phyloP scores from a whole-genome alignment of 1,139 yeast species.

The Yamadazyma trypodendri region DNA sequence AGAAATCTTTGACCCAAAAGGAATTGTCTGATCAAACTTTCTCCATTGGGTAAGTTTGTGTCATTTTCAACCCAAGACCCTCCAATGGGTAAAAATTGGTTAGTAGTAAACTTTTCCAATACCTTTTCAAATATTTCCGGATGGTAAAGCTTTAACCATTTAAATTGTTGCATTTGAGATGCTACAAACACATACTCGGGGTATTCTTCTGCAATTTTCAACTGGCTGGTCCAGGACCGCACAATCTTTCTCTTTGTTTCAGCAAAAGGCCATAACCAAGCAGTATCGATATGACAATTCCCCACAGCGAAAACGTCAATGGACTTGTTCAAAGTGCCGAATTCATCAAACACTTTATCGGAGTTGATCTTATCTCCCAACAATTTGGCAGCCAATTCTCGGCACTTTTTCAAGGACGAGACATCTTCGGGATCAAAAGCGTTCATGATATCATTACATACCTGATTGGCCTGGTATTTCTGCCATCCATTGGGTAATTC shows the following conservation, averaged over 20 bases:
- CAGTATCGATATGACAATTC: conserved; percentile 95
- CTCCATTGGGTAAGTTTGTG: conserved; percentile 92
- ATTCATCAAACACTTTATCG: conserved; percentile 52
- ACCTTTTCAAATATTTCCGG: conserved; percentile 71
- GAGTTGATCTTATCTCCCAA: conserved; percentile 68
- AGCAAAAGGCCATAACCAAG: conserved; percentile 98
- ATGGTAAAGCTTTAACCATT: conserved; percentile 84
- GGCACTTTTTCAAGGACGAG: conserved; percentile 53
- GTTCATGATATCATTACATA: conserved; percentile 80
- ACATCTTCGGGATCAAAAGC: conserved; percentile 62
- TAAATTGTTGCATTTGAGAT: conserved; percentile 93
- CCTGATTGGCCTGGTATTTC: conserved; percentile 75
- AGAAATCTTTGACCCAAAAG: conserved; percentile 87
- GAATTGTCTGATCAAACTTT: conserved; percentile 84
- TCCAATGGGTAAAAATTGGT: conserved; percentile 86
- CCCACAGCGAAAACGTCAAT: conserved; percentile 78
- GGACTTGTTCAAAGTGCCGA: conserved; percentile 21
- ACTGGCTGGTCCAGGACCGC: conserved; percentile 93
- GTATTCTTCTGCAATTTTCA: conserved; percentile 77
- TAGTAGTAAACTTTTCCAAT: conserved; percentile 63
- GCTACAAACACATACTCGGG: conserved; percentile 95
- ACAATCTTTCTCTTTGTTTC: conserved; percentile 90
- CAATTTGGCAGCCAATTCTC: conserved; percentile 62
- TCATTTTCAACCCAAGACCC: conserved; percentile 99
- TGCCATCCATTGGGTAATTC: conserved; percentile 74